Evolutionary conservation across 331 rosid species (phyloP), one percentile per base, ranked within the genome.

Genomic region (Telfairia occidentalis): DNA sequence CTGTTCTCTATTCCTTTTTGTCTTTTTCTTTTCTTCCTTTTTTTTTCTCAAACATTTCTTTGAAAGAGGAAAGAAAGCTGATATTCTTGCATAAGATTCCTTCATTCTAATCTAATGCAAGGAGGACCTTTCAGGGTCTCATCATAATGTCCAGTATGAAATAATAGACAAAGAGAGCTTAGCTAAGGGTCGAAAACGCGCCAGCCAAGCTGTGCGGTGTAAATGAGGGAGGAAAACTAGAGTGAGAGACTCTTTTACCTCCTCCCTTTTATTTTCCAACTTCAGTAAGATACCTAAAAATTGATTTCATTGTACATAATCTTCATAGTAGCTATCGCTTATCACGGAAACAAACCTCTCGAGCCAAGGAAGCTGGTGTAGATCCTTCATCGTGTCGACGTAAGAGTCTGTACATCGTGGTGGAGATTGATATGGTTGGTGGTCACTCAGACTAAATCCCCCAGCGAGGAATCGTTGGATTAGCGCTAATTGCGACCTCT

Each of bases 361-460:
- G 0, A 94, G 92, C 98, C 98, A 94, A 1, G 98, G 98, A 77
- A 94, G 96, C 84, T 94, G 98, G 82, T 90, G 92, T 28, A 94
- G 95, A 83, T 91, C 98, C 83, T 91, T 94, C 96, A 94, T 78
- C 38, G 92, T 85, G 55, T 94, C 98, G 11, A 55, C 89, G 1
- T 88, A 88, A 37, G 96, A 84, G 60, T 94, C 97, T 75, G 96
- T 91, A 81, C 88, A 91, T 23, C 65, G 92, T 1, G 98, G 98
- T 4, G 98, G 98, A 76, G 97, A 94, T 76, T 94, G 96, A 83
- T 79, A 79, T 1, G 97, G 89, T 42, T 86, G 87, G 60, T 94
- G 96, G 77, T 94, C 97, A 50, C 92, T 81, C 69, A 90, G 85
- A 76, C 97, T 83, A 76, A 90, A 94, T 48, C 96, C 98, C 2